Base-by-base conservation (phyloP, 2,329 filamentous ascomycete species). In the Claviceps spartinae region DNA sequence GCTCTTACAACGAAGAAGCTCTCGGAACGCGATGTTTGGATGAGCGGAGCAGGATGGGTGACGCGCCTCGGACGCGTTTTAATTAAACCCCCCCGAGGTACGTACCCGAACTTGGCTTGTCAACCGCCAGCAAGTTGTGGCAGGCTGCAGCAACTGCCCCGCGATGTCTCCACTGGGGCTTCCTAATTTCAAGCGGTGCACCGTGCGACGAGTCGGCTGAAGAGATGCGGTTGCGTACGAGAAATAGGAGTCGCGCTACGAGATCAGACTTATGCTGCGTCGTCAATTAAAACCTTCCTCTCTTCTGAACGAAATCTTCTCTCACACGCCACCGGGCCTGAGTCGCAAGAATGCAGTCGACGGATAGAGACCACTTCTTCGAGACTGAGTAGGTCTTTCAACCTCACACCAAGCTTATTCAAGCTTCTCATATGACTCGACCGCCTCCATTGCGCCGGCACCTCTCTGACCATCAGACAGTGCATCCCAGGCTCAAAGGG, bases 351-450 rank as follows among this genome's bases (percentile, higher is more conserved):
- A 85, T 86, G 66, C 77, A 81, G 56, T 85, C 86, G 30, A 77
- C 79, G 49, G 80, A 95, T 62, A 77, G 83, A 49, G 83, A 85
- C 34, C 81, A 93, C 63, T 97, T 94, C 73, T 97, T 97, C 64
- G 87, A 96, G 68, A 94, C 89, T 34, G 86, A 90, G 88, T 93
- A 71, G 69, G 82, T 66, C 24, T 24, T 36, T 18, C 45, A 37
- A 7, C 24, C 16, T 16, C 7, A n/a, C 30, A 9, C 16, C 24
- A 46, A 8, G 16, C 20, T 13, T 6, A 14, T 4, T 4, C 4
- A 43, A 24, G 18, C 22, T 26, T 26, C 22, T 24, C 42, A 24
- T 16, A n/a, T 5, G 8, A 34, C 14, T 30, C 44, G 4, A 14
- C 44, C 13, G 11, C 44, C 11, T 20, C 16, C 13, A 24, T 34